Evolutionary conservation across 306 rosid species (phyloP), one percentile per base, ranked within the genome.

Genomic region (Lathyrus sativus): DNA sequence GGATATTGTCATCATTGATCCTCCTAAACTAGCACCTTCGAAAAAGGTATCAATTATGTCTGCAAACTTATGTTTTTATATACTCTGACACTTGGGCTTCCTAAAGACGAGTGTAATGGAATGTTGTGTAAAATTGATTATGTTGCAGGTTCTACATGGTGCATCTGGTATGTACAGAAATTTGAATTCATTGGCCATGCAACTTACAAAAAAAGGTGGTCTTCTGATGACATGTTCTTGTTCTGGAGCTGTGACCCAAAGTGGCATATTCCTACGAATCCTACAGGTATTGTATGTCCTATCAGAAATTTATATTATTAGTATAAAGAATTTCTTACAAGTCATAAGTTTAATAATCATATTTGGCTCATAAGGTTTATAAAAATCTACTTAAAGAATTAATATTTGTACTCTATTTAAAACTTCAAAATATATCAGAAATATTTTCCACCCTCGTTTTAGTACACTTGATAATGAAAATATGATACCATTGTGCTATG

Each of bases 191-290:
- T 73, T 88, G 39, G 96, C 97, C 7, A 88, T 93, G 96, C 88
- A 80, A 70, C 78, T 93, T 78, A 93, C 98, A 33, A 88, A 75
- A 78, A 84, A 74, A 74, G 97, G 97, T 7, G 96, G 98, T 65
- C 90, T 93, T 80, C 87, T 93, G 42, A 90, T 93, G 98, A 90
- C 96, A 10, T 90, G 96, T 84, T 90, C 96, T 6, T 92, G 98
- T 66, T 86, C 98, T 19, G 98, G 96, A 80, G 98, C 96, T 61
- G 81, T 93, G 80, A 82, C 91, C 6, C 97, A 90, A 58, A 90
- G 96, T 73, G 97, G 97, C 67, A 85, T 69, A 43, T 90, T 93
- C 80, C 68, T 79, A 71, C 92, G 78, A 15, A 79, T 80, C 50
- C 97, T 93, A 17, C 91, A 93, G 98, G 98, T 82, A 86, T 76